phyloP scores from a whole-genome alignment of 23 red algal genomes.

The Gracilaria gracilis region DNA sequence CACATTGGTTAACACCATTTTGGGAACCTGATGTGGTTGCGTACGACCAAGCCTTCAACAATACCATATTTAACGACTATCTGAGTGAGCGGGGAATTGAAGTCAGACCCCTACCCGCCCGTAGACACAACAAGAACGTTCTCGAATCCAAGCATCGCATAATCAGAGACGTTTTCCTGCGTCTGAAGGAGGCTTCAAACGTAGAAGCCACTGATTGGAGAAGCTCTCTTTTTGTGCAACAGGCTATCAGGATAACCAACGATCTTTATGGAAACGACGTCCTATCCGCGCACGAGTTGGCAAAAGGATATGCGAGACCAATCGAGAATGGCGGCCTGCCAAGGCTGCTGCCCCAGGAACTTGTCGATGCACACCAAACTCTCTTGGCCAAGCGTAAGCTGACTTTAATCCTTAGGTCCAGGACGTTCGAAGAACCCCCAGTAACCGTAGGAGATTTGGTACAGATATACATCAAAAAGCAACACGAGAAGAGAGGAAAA shows the following conservation, averaged over 20 bases:
- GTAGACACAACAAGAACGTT: slow-evolving; percentile 53
- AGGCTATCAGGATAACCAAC: slow-evolving; percentile 29
- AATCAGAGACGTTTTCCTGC: slow-evolving; percentile 23
- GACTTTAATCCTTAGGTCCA: too few relatives aligned
- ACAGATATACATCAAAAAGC: too few relatives aligned
- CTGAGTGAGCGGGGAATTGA: background rate
- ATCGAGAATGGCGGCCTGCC: background rate
- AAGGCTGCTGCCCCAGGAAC: background rate
- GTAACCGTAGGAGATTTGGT: too few relatives aligned
- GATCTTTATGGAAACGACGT: slow-evolving; percentile 40
- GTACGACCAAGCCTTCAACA: slow-evolving; percentile 18
- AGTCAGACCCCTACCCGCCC: background rate
- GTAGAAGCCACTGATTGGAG: too few relatives aligned
- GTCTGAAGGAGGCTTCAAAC: slow-evolving; percentile 4
- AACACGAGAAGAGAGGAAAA: too few relatives aligned
- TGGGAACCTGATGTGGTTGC: background rate
- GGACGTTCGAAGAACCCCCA: too few relatives aligned
- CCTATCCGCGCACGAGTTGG: slow-evolving; percentile 31
- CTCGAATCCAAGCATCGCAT: slow-evolving; percentile 36
- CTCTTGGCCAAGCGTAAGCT: slow-evolving; percentile 40
- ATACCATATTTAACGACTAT: background rate
- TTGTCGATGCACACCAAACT: slow-evolving; percentile 1
- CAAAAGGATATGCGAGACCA: slow-evolving; percentile 42
- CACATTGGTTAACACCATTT: background rate
- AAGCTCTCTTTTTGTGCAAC: too few relatives aligned